Base-by-base conservation (phyloP, 176 grass and related monocot species). In the Poa pratensis region DNA sequence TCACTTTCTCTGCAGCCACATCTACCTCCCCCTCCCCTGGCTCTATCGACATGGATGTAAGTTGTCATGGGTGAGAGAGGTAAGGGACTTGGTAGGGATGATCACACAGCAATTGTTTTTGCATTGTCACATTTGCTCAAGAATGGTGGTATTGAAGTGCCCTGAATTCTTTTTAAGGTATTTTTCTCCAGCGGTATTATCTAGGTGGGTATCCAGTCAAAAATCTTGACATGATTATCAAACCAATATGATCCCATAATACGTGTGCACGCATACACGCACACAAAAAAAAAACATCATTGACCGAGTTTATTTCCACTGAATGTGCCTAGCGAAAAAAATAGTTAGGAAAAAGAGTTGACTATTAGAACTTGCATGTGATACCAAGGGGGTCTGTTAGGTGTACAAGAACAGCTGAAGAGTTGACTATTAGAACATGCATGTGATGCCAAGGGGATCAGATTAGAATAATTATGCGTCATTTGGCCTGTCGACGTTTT, bases 121-220 rank as follows among this genome's bases (percentile, higher is more conserved):
- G 17, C 32, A 2, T 9, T 37, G 64, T 19, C 16, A 20, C 15
- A 9, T 10, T 7, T 68, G 17, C 30, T 68, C 64, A 37, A 9
- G 16, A 68, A 68, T 75, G 48, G 48, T 75, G 24, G 26, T 75
- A 53, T 52, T 75, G 17, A 50, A 75, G 26, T 53, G 48, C 48
- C 11, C 26, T 4, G 3, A 32, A 53, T 52, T 18, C 15, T 53
- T 75, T 53, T 32, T 32, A 75, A 6, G 9, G 72, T 32, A 53
- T 53, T 50, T 74, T 26, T 28, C 26, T 52, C 8, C 19, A 75
- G 26, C 9, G 15, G 26, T 32, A 8, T 75, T 75, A 75, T 52
- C 7, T 18, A 75, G 24, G 15, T 73, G 70, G 14, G 16, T 53
- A 20, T 53, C 48, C 48, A 34, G 26, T 32, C 24, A 76, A 57